Evolutionary conservation across 2,329 filamentous ascomycete species (phyloP).

Genomic region (Exophiala viscosa): DNA sequence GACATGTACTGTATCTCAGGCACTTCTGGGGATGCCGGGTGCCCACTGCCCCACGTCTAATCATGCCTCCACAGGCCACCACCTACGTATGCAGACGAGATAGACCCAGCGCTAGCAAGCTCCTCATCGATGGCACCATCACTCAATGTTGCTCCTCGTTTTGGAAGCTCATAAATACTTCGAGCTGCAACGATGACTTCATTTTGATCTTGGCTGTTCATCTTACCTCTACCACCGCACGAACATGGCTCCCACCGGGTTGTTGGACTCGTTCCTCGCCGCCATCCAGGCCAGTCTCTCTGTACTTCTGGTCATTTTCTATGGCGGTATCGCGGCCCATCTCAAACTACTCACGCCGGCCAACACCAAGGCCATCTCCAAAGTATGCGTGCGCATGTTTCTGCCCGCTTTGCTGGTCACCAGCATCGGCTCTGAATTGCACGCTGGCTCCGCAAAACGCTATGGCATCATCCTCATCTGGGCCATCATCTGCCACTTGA

Average conservation of each 20-base stretch:
- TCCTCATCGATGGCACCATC: neutral
- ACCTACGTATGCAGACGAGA: too few species aligned
- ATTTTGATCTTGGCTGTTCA: too few species aligned
- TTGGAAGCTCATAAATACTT: neutral
- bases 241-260: slow-evolving; percentile 20
- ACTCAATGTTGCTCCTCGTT: neutral
- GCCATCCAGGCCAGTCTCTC: slow-evolving; percentile 54
- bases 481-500: slow-evolving; percentile 48
- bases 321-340: slow-evolving; percentile 51
- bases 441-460: slow-evolving; percentile 44
- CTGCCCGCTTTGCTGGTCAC: slow-evolving; percentile 53
- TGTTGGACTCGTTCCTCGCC: slow-evolving; percentile 44
- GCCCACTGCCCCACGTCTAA: too few species aligned
- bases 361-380: slow-evolving; percentile 52
- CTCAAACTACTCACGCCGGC: slow-evolving; percentile 46
- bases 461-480: slow-evolving; percentile 52
- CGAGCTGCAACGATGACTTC: too few species aligned
- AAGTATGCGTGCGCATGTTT: slow-evolving; percentile 51
- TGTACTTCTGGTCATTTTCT: slow-evolving; percentile 53
- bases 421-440: slow-evolving; percentile 51
- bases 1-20: too few species aligned
- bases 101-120: too few species aligned
- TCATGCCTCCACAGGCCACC: too few species aligned
- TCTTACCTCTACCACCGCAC: neutral
- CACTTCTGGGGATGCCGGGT: too few species aligned